These are phyloP conservation scores for Stygiomarasmius scandens DNA, from an alignment of 1,284 basidiomycete species.

Conservation along the genomic window DNA sequence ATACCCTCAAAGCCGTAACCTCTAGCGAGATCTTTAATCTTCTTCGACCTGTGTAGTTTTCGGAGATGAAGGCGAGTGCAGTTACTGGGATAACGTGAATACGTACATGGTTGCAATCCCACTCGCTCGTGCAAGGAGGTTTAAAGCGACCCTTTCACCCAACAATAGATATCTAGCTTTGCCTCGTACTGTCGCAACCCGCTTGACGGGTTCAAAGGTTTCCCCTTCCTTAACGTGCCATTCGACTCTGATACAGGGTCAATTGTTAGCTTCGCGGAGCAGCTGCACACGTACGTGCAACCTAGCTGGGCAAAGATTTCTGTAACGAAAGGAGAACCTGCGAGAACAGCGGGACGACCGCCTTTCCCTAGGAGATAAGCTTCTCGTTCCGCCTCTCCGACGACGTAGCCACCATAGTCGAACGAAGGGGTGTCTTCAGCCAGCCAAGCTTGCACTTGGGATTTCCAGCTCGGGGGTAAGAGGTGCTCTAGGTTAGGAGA, in stretches of 20 bases:
- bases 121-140: constrained; percentile 92
- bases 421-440: constrained; percentile 95
- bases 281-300: constrained; percentile 74
- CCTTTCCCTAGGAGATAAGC: constrained; percentile 93
- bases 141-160: constrained; percentile 93
- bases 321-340: constrained; percentile 94
- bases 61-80: too few relatives aligned
- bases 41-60: constrained; percentile 66
- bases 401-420: constrained; percentile 97
- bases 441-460: constrained; percentile 82
- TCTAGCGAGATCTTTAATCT: constrained; percentile 80
- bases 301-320: constrained; percentile 91
- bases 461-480: constrained; percentile 90
- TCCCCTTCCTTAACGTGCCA: constrained; percentile 92
- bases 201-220: constrained; percentile 77
- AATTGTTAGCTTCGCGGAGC: constrained; percentile 10
- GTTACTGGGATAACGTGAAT: constrained; percentile 5
- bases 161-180: constrained; percentile 89
- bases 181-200: constrained; percentile 91
- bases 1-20: constrained; percentile 84
- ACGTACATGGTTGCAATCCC: constrained; percentile 93
- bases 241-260: constrained; percentile 66
- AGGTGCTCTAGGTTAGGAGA: constrained; percentile 64
- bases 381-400: constrained; percentile 86
- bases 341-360: constrained; percentile 75